Evolutionary conservation across 805 yeast species (phyloP).

Genomic region (Kuraishia hungarica): DNA sequence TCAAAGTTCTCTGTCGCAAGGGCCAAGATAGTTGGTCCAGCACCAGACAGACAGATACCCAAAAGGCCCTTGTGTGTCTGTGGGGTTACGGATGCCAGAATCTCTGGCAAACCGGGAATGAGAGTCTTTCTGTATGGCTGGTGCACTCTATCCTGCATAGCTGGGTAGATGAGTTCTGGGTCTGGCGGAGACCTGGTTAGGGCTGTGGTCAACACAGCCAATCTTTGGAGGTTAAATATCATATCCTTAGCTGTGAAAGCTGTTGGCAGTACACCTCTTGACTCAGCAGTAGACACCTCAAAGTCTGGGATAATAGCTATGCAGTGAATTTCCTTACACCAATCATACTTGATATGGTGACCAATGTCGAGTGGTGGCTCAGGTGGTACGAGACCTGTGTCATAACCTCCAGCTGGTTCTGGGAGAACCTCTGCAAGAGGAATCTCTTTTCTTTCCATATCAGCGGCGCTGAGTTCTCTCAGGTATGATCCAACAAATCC

Average conservation of each 20-base stretch:
- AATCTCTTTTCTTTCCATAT: conserved; percentile 66
- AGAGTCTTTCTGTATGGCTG: conserved; percentile 93
- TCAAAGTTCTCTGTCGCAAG: conserved; percentile 88
- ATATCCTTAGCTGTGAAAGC: conserved; percentile 74
- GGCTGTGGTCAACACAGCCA: conserved; percentile 89
- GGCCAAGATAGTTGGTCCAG: conserved; percentile 95
- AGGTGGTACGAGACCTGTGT: conserved; percentile 63
- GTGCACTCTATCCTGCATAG: conserved; percentile 95
- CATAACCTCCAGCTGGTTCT: conserved; percentile 60
- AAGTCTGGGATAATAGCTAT: conserved; percentile 89
- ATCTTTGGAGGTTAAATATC: conserved; percentile 86
- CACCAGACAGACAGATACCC: conserved; percentile 94
- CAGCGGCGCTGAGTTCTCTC: conserved; percentile 68
- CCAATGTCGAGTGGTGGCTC: conserved; percentile 84
- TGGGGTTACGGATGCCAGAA: conserved; percentile 75
- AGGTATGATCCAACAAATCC: conserved; percentile 95
- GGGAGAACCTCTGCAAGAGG: conserved; percentile 84
- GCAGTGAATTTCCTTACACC: conserved; percentile 79
- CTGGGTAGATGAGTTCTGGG: conserved; percentile 75
- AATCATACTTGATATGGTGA: conserved; percentile 76
- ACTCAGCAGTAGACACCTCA: conserved; percentile 87
- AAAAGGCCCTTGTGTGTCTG: conserved; percentile 73
- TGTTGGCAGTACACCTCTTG: conserved; percentile 83
- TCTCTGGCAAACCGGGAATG: conserved; percentile 85
- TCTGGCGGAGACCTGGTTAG: conserved; percentile 80